Base-by-base conservation (phyloP, 768 basidiomycete genomes). In the Suillus ampliporus region DNA sequence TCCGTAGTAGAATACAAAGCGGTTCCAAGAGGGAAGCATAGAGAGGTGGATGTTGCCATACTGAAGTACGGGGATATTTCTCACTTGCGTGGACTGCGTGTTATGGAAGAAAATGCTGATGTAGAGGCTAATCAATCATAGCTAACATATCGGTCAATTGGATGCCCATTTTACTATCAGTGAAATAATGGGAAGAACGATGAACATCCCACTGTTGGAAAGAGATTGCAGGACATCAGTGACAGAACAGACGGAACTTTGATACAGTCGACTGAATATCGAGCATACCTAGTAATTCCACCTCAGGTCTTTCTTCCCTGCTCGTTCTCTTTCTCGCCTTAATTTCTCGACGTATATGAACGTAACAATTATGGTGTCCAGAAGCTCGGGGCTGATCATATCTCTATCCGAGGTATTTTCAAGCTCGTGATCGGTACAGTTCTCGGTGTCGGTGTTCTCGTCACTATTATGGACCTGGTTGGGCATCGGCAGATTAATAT, bases 41-140 rank as follows among this genome's bases (percentile, higher is more conserved):
- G 52, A 9, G 50, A 46, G 52, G 57, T 71, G 57, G 63, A 67
- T 62, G 84, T 82, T 31, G 71, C 67, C 26, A 63, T 92, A 37
- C 73, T 82, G 40, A 78, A 80, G 67, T 91, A 81, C 66, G 88
- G 84, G 47, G 84, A 86, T 67, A 74, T 80, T 23, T 72, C 78
- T 28, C 90, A 92, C 75, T 72, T 92, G 60, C 60, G 68, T 53
- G 70, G 65, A 34, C 53, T 71, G 54, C 72, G 71, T 11, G 59
- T 71, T n/a, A 75, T 84, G 58, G 73, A 81, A 62, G 76, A 65
- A 35, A 90, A 88, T 69, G 86, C 77, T 17, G 90, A 91, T 67
- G 80, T 66, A 48, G 69, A 65, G 31, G 53, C 4, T 9, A 17
- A 26, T 35, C 34, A 7, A 37, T 17, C 13, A 26, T 60, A 51